Conservation (phyloP, 2,329 filamentous ascomycete genomes). For the Sclerotinia minor region DNA sequence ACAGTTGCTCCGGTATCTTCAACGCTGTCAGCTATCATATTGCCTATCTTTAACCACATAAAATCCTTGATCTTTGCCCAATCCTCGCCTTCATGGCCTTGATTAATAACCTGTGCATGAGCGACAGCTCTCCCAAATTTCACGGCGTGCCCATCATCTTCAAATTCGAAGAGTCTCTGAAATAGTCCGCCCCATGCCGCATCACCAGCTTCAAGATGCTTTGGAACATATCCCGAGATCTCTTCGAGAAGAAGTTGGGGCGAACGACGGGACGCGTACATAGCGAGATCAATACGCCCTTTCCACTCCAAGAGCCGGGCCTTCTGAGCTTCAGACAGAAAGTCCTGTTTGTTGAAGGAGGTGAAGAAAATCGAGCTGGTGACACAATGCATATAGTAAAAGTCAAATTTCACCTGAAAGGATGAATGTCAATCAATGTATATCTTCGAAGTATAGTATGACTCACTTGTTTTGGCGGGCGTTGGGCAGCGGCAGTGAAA, state of each 20-base stretch:
- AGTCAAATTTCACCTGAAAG: conserved; percentile 69
- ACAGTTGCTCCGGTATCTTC: conserved; percentile 48
- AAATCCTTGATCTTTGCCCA: conserved; percentile 56
- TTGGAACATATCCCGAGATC: conserved; percentile 60
- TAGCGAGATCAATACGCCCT: conserved; percentile 68
- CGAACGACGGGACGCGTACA: conserved; percentile 69
- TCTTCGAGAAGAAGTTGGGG: conserved; percentile 61
- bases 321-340: conserved; percentile 61
- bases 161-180: conserved; percentile 48
- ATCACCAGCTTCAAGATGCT: conserved; percentile 33
- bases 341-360: conserved; percentile 60
- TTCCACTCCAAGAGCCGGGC: conserved; percentile 78
- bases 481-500: conserved; percentile 55
- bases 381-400: conserved; percentile 77
- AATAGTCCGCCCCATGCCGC: conserved; percentile 46
- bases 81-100: conserved; percentile 48
- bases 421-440: background rate
- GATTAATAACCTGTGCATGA: conserved; percentile 57
- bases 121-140: conserved; percentile 73
- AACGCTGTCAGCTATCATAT: conserved; percentile 63
- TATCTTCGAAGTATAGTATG: background rate
- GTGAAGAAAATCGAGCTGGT: conserved; percentile 74
- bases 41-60: conserved; percentile 60
- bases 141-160: conserved; percentile 79
- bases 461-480: conserved; percentile 54